Evolutionary conservation across 192 early-diverging fungal species (phyloP).

Genomic region (Coemansia furcata): DNA sequence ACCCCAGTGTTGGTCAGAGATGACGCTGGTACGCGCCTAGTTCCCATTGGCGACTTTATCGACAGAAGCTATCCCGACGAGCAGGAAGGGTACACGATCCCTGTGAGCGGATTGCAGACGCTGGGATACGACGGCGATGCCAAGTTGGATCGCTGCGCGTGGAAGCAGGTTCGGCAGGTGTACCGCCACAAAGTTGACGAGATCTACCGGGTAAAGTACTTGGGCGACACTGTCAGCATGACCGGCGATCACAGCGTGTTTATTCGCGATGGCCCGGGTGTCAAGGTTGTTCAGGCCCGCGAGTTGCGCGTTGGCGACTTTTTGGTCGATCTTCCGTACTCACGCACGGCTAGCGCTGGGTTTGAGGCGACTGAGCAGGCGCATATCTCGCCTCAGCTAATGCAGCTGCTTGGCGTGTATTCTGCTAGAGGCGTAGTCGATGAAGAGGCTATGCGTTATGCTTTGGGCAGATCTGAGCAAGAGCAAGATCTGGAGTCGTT

Average conservation of each 20-base stretch:
- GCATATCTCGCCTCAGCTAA: slow-evolving; percentile 5
- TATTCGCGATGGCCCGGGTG: slow-evolving; percentile 22
- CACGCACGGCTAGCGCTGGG: slow-evolving; percentile 16
- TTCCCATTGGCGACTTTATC: slow-evolving; percentile 45
- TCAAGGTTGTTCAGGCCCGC: slow-evolving; percentile 36
- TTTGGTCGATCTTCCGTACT: slow-evolving; percentile 44
- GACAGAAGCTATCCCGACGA: slow-evolving; percentile 32
- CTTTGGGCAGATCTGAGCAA: background rate
- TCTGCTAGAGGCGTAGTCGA: slow-evolving; percentile 5
- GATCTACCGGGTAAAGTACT: slow-evolving; percentile 43
- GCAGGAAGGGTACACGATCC: slow-evolving; percentile 37
- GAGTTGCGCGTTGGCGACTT: slow-evolving; percentile 41
- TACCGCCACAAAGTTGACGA: slow-evolving; percentile 51
- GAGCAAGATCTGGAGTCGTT: background rate
- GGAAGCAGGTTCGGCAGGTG: slow-evolving; percentile 48
- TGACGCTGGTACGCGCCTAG: slow-evolving; percentile 13
- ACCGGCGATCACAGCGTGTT: slow-evolving; percentile 55
- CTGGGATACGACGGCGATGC: slow-evolving; percentile 39
- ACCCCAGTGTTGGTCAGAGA: slow-evolving; percentile 48
- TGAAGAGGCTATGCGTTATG: slow-evolving; percentile 9
- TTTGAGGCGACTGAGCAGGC: slow-evolving; percentile 23
- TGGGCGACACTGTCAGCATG: slow-evolving; percentile 45
- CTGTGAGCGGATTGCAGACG: slow-evolving; percentile 42
- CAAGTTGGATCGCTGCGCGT: slow-evolving; percentile 26
- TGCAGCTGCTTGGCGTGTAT: slow-evolving; percentile 35